These are phyloP conservation scores for Paramecium octaurelia DNA, from an alignment of 73 alveolate genomes.

Conservation along the genomic window DNA sequence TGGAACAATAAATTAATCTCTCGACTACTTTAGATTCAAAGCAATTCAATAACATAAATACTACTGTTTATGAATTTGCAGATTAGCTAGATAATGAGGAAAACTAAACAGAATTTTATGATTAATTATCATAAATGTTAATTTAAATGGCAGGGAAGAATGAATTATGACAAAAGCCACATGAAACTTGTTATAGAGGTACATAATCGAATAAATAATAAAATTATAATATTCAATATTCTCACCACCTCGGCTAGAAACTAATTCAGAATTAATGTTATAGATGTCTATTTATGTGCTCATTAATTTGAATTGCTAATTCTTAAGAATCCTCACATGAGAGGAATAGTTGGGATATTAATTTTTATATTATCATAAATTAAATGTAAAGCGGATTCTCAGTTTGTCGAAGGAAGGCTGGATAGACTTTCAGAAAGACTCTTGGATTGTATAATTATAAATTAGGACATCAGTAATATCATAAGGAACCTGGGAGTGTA, in stretches of 20 bases:
- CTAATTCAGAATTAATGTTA: no score
- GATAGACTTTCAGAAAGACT: constrained; percentile 54
- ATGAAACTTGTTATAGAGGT: background rate
- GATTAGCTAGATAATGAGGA: background rate
- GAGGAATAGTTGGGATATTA: background rate
- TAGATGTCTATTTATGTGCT: no score
- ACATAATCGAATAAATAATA: background rate
- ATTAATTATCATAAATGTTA: background rate
- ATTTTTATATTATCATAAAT: background rate
- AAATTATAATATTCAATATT: no score
- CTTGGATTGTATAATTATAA: constrained; percentile 52
- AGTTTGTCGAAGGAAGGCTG: constrained; percentile 17
- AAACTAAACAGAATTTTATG: background rate
- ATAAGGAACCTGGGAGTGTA: constrained; percentile 45
- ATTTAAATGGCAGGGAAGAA: background rate
- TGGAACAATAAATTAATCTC: background rate
- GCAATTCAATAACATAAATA: background rate
- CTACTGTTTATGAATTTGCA: background rate
- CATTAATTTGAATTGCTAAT: no score
- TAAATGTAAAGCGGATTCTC: background rate
- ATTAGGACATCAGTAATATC: constrained; percentile 50
- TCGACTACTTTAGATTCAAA: background rate
- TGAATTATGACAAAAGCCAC: background rate
- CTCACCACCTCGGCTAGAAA: no score
- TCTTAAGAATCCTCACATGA: background rate